phyloP scores from a whole-genome alignment of 2,329 filamentous ascomycete genomes.

The Parastagonospora nodorum region DNA sequence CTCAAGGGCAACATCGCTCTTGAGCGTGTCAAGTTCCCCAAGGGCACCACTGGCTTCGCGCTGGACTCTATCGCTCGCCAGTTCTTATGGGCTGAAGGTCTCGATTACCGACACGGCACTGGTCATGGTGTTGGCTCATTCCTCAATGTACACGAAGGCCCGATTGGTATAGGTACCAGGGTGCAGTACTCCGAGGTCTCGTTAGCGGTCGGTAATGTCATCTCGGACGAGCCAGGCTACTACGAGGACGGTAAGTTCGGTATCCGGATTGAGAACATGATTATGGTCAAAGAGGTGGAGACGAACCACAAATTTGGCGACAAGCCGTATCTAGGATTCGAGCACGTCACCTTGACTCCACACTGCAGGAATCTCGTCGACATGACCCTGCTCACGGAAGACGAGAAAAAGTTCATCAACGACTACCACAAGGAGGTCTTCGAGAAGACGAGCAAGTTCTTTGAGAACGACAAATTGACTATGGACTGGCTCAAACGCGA shows the following conservation, averaged over 20 bases:
- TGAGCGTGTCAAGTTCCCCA: slow-evolving; percentile 86
- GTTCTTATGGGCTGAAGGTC: slow-evolving; percentile 86
- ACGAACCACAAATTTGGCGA: slow-evolving; percentile 89
- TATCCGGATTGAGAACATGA: slow-evolving; percentile 94
- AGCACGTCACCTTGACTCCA: slow-evolving; percentile 96
- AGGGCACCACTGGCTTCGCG: slow-evolving; percentile 91
- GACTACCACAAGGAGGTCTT: slow-evolving; percentile 80
- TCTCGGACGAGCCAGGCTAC: slow-evolving; percentile 95
- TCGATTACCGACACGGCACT: slow-evolving; percentile 96
- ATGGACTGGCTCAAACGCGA: slow-evolving; percentile 84
- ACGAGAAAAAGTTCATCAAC: slow-evolving; percentile 86
- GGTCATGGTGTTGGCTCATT: slow-evolving; percentile 95
- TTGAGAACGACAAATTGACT: slow-evolving; percentile 73
- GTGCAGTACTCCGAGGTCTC: slow-evolving; percentile 91
- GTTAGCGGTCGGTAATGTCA: slow-evolving; percentile 87
- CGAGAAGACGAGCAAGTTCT: slow-evolving; percentile 78
- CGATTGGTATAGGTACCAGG: slow-evolving; percentile 92
- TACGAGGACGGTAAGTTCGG: slow-evolving; percentile 96
- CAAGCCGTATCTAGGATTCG: slow-evolving; percentile 92
- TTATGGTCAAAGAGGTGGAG: slow-evolving; percentile 86
- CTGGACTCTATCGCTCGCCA: slow-evolving; percentile 88
- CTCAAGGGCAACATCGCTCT: slow-evolving; percentile 92
- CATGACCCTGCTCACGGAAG: slow-evolving; percentile 68
- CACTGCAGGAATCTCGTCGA: slow-evolving; percentile 91
- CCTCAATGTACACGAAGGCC: slow-evolving; percentile 95